Base-by-base conservation (phyloP, 2,329 filamentous ascomycete species). In the Aspergillus carbonarius region DNA sequence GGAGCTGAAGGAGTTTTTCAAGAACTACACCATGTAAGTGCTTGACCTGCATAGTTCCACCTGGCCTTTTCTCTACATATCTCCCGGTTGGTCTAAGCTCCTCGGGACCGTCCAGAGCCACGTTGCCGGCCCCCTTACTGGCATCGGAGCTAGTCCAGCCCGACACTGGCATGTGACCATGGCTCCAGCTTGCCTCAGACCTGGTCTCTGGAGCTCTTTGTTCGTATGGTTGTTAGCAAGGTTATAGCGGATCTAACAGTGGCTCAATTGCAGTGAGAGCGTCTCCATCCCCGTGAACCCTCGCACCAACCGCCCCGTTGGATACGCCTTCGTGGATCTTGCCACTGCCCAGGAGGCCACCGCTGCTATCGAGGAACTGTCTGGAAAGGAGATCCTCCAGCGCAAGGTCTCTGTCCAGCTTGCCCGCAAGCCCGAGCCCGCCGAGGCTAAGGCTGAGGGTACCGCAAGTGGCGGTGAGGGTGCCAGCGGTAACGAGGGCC, bases 1-100 rank as follows among this genome's bases (percentile, higher is more conserved):
- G 89, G 92, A 97, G 89, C 92, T 99, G 87, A 96, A 96, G 86
- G 91, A 95, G 74, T 99, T 99, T 87, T 99, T 99, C 90, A 93
- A 95, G 86, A 91, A 89, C 81, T 98, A 96, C 86, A 90, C 95
- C 85, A 92, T 99, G 95, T 99, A 87, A 86, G 93, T 91, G 42
- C 13, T 32, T 63, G 58, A 57, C 62, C 56, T 66, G 58, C 40
- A 48, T 30, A 51, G 35, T 52, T 48, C 42, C 23, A 50, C 47
- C 25, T 49, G 50, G 52, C 32, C 27, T 54, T 47, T 37, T 54
- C 34, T 25, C 46, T 18, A 30, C 13, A 20, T 17, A 23, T 58
- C 13, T 30, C 27, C 23, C 46, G 20, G 40, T 46, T 50, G 55
- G 51, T 55, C 47, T 44, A 47, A 39, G 49, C 46, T 54, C 50